Evolutionary conservation across 257 asterid species (phyloP), one percentile per base, ranked within the genome.

Genomic region (Avicennia marina): DNA sequence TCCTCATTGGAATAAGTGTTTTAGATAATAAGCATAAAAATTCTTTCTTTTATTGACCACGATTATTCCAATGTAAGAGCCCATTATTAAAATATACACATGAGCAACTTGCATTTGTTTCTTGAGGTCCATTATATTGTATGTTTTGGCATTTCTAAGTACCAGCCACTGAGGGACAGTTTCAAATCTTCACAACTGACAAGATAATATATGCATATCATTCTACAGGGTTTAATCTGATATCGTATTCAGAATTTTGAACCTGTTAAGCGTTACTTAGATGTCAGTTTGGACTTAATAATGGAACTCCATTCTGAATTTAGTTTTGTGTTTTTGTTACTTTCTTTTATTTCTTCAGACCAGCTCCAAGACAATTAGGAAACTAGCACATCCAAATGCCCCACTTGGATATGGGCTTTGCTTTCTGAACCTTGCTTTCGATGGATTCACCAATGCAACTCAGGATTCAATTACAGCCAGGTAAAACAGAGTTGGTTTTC

Each of bases 401-500:
- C 95, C 90, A 50, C 95, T 93, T 29, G 98, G 98, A 39, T 93
- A 93, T 38, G 85, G 91, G 4, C 86, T 93, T 22, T 93, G 98
- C 65, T 84, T 82, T 54, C 68, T 93, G 73, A 93, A 93, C 78
- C 97, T 93, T 29, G 90, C 97, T 55, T 93, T 89, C 58, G 98
- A 93, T 69, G 98, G 98, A 59, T 93, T 93, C 83, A 93, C 98
- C 69, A 93, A 93, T 64, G 95, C 98, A n/a, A 89, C 97, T 68
- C 98, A 93, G 76, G 98, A 93, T 80, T 83, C 95, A 2, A 86
- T 93, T 65, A 75, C 86, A 5, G 76, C 82, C 60, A 88, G 98
- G 98, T 84, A 65, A 21, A 27, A 36, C 25, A 20, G 22, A 39
- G n/a, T 31, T 32, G 17, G 11, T 15, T 19, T 20, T 43, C 36